Evolutionary conservation across 257 asterid genomes (phyloP), one percentile per base, ranked within the genome.

Genomic region (Nicotiana knightiana): DNA sequence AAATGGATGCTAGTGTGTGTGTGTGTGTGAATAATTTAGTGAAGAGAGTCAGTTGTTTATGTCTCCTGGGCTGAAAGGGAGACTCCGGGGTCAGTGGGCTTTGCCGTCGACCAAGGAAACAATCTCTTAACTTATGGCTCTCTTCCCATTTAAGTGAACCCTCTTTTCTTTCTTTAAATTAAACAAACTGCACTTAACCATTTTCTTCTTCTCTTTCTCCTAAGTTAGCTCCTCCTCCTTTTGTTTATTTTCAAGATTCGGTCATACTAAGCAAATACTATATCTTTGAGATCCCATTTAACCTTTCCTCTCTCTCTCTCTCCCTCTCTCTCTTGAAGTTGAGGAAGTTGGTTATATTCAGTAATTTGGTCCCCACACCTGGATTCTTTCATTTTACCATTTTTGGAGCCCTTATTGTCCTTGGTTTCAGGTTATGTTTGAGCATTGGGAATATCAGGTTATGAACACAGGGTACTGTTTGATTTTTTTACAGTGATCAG

Each of bases 51-150:
- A 88, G 94, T 86, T 86, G 89, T 84, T 88, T 46, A 84, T 92
- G 97, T 95, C 96, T 88, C 96, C 97, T 90, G 80, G 77, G 95
- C 93, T 93, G 93, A 90, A 93, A 86, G 84, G 93, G 91, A 86
- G 77, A 46, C 79, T 85, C 97, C 98, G 97, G 88, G 86, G 89
- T 90, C 92, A 85, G 90, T 89, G 99, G 97, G 88, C 94, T 89
- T 89, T 95, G 99, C 98, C 91, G 87, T 89, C 94, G 91, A 87
- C 92, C 93, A 90, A 91, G 98, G 97, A 88, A 90, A 93, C 97
- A 95, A 43, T 71, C 85, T 84, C 86, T 86, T 90, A 80, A 85
- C 70, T 64, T 46, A 12, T 85, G 81, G 86, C 88, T 92, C 94
- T 84, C 93, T 90, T 87, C 90, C 86, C 89, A 80, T 87, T 85